Evolutionary conservation across 495 filamentous ascomycete genomes (phyloP).

Genomic region (Aspergillus ostianus): DNA sequence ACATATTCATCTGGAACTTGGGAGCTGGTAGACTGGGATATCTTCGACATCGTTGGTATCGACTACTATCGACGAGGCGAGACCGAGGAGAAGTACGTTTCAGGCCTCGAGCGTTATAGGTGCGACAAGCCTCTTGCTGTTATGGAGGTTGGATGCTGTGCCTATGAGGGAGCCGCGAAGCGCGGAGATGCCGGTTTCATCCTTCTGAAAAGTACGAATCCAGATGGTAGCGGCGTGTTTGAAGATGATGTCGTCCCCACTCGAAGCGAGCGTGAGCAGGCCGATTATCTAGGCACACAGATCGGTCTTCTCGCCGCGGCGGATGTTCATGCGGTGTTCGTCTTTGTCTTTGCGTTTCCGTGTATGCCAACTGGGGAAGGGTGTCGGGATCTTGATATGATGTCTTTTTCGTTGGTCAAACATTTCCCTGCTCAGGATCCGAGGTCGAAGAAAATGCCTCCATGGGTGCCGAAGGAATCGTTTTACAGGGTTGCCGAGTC

Average conservation of each 20-base stretch:
- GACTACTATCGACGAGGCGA: constrained; percentile 13
- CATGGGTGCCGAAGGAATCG: constrained; percentile 13
- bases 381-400: constrained; percentile 7
- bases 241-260: constrained; percentile 11
- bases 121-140: constrained; percentile 12
- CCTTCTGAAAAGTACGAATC: constrained; percentile 12
- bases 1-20: constrained; percentile 13
- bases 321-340: constrained; percentile 7
- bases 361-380: constrained; percentile 6
- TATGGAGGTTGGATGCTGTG: constrained; percentile 16
- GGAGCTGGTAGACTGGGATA: constrained; percentile 13
- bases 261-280: constrained; percentile 12
- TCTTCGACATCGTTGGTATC: constrained; percentile 14
- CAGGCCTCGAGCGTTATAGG: constrained; percentile 4
- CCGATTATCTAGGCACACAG: constrained; percentile 9
- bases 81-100: constrained; percentile 9
- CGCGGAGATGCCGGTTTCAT: constrained; percentile 13
- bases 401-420: constrained; percentile 15
- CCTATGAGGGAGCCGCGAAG: constrained; percentile 14
- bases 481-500: constrained; percentile 5
- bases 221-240: constrained; percentile 11
- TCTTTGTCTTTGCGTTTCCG: constrained; percentile 11
- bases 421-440: constrained; percentile 1
- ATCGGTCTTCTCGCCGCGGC: constrained; percentile 7
- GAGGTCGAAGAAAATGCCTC: constrained; percentile 7